Evolutionary conservation across 495 filamentous ascomycete genomes (phyloP), one percentile per base, ranked within the genome.

Genomic region (Aspergillus sclerotiicarbonarius): DNA sequence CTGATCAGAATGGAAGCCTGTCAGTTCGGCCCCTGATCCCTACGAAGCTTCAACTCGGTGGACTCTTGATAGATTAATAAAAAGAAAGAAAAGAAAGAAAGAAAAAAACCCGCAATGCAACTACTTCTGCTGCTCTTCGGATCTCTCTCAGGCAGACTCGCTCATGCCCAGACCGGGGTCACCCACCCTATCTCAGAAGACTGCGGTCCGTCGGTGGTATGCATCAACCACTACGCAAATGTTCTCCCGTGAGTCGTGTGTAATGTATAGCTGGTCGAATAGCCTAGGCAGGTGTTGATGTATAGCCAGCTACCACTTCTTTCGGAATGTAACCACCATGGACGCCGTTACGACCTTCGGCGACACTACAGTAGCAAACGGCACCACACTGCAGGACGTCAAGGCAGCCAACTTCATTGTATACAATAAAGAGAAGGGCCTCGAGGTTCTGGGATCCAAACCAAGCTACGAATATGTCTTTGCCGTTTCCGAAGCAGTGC

Each of bases 341-440:
- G 30, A 48, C 15, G 46, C 49, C 9, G 35, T 55, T 8, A 54
- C 57, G 6, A 55, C 44, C 6, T 65, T 69, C 55, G 63, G 57
- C 19, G 58, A 66, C 46, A 71, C 59, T 8, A 53, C 60, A 8
- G 63, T 72, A 10, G 62, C 60, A n/a, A 63, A 68, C 56, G 69
- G 71, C 31, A 61, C 63, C n/a, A 62, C 58, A 8, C 67, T 67
- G 25, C 29, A 46, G 4, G 50, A 67, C 4, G 63, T 74, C 8
- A 53, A 59, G 16, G 39, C 60, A 6, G 72, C 71, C 7, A 62
- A 71, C 53, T 76, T 77, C 51, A 39, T 77, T 16, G 67, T 76
- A 7, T 74, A 71, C 50, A 69, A 76, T 50, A 61, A 66, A 41
- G 41, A 70, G 32, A 66, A 67, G 8, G 73, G 60, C 7, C 57